A percentile compares a stretch with the other conserved stretches of the same genome.
These are phyloP conservation scores for Salvia hispanica DNA, from an alignment of 257 asterid genomes.

Conservation along the genomic window DNA sequence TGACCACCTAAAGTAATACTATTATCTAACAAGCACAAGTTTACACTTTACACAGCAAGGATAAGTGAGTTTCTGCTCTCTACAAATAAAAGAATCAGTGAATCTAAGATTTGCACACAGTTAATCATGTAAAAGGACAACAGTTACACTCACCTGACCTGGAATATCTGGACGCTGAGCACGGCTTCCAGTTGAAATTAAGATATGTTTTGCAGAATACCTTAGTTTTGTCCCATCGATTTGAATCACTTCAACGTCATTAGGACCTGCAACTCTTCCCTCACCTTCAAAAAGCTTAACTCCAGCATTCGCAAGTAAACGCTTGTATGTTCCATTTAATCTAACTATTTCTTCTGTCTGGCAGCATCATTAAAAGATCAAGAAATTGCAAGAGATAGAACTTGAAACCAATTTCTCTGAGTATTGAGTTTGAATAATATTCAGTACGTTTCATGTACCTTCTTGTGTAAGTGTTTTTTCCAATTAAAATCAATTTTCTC, in stretches of 20 bases:
- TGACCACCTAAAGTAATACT: neutral
- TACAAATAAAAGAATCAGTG: neutral
- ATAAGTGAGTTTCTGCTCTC: neutral
- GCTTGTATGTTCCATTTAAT: constrained; percentile 84
- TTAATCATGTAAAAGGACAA: constrained; percentile 6
- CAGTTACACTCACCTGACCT: constrained; percentile 65
- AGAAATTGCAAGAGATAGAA: neutral
- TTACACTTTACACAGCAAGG: neutral
- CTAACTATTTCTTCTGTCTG: constrained; percentile 96
- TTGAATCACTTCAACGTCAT: constrained; percentile 86
- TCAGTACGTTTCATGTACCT: constrained; percentile 49
- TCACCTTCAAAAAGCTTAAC: constrained; percentile 96
- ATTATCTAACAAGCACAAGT: neutral
- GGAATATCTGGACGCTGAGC: constrained; percentile 82
- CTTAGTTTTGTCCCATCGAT: constrained; percentile 88
- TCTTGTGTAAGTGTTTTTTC: constrained; percentile 90
- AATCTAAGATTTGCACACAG: neutral
- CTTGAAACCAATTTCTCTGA: neutral
- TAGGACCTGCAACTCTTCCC: constrained; percentile 87
- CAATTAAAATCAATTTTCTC: constrained; percentile 78
- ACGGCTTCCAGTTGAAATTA: constrained; percentile 92
- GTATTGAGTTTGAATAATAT: neutral
- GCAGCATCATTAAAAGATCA: constrained; percentile 14
- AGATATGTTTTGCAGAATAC: constrained; percentile 82
- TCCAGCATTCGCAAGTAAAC: constrained; percentile 84